These are phyloP conservation scores for Chenopodium suecicum DNA, from an alignment of 148 eudicot species.

Conservation along the genomic window DNA sequence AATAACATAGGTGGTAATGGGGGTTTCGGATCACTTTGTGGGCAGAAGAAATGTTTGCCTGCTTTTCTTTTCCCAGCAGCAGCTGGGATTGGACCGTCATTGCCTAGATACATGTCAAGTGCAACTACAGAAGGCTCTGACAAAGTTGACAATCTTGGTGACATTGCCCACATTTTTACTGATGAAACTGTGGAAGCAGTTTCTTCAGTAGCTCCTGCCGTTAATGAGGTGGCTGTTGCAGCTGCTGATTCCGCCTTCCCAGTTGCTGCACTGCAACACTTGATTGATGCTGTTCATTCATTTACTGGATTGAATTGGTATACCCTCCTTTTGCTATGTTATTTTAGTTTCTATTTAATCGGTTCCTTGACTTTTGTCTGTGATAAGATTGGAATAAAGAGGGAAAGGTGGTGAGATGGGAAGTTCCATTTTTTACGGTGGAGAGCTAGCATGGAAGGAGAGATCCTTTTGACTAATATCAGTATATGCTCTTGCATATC, in stretches of 20 bases:
- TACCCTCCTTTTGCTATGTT: neutral
- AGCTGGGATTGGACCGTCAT: slow-evolving; percentile 14
- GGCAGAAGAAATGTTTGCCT: slow-evolving; percentile 9
- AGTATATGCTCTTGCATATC: neutral
- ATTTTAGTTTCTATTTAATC: neutral
- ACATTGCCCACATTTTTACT: slow-evolving; percentile 40
- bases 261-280: slow-evolving; percentile 60
- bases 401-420: too few species aligned
- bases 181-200: slow-evolving; percentile 40
- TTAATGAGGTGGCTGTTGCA: slow-evolving; percentile 74
- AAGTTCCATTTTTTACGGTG: neutral
- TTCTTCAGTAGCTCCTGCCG: slow-evolving; percentile 36
- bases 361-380: neutral
- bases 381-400: neutral
- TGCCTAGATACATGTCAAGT: slow-evolving; percentile 44
- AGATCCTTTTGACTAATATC: neutral
- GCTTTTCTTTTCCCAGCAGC: slow-evolving; percentile 17
- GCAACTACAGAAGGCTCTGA: slow-evolving; percentile 34
- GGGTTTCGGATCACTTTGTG: slow-evolving; percentile 20
- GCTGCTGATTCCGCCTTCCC: slow-evolving; percentile 82
- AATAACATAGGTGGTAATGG: neutral
- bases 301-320: slow-evolving; percentile 71
- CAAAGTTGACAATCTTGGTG: slow-evolving; percentile 36
- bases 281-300: slow-evolving; percentile 60
- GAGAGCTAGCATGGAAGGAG: neutral